These are phyloP conservation scores for Schizophyllum commune DNA, from an alignment of 1,284 basidiomycete species.

Conservation along the genomic window DNA sequence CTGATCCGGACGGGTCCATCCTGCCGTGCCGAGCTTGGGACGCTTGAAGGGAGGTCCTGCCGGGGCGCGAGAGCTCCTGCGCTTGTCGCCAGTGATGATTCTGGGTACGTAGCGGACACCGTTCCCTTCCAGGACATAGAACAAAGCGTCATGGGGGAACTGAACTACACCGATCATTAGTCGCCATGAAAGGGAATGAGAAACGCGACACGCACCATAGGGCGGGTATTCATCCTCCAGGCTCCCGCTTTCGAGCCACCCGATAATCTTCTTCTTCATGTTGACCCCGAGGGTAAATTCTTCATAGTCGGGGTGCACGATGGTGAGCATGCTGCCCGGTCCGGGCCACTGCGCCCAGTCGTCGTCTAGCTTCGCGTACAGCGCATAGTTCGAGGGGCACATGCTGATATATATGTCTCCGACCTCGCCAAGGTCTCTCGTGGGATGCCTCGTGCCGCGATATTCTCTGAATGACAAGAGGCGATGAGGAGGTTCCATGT, in stretches of 20 bases:
- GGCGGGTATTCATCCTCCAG: neutral
- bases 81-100: neutral
- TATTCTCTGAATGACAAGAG: conserved; percentile 2
- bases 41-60: neutral
- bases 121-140: neutral
- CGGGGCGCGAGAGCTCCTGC: neutral
- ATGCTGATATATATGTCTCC: conserved; percentile 10
- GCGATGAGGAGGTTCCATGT: neutral
- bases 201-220: neutral
- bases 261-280: neutral
- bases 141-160: neutral
- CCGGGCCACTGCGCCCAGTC: conserved; percentile 9
- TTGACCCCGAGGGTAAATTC: conserved; percentile 3
- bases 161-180: neutral
- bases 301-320: conserved; percentile 2
- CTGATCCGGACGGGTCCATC: neutral
- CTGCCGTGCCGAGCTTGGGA: neutral
- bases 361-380: conserved; percentile 2
- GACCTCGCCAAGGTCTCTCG: neutral
- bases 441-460: conserved; percentile 1
- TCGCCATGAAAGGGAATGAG: neutral
- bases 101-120: neutral
- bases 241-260: conserved; percentile 1
- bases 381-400: neutral
- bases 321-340: neutral